These are phyloP conservation scores for Tolypocladium capitatum DNA, from an alignment of 2,329 filamentous ascomycete species.

Conservation along the genomic window DNA sequence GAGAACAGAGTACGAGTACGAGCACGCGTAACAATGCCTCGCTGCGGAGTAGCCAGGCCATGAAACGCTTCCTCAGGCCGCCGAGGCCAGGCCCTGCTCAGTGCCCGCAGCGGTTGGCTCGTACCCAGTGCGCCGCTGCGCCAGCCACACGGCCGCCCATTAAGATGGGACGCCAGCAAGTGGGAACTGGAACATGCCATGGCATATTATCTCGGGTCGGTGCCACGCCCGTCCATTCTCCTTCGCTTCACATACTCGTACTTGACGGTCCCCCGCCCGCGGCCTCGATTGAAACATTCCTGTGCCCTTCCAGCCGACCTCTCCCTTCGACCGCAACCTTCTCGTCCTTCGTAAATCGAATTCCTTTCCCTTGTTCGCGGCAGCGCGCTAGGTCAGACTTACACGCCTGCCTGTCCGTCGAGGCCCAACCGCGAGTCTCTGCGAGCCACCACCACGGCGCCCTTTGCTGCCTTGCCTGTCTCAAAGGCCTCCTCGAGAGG, in stretches of 20 bases:
- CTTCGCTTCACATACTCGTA: not conserved
- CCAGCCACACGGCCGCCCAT: not conserved
- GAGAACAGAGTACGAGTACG: no score
- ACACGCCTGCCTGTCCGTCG: conserved; percentile 2
- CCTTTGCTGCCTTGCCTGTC: not conserved
- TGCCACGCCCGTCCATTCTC: conserved; percentile 2
- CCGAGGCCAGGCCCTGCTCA: no score
- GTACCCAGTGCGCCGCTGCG: conserved; percentile 4
- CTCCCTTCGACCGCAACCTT: conserved; percentile 2
- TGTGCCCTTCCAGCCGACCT: conserved; percentile 3
- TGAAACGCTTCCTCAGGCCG: no score
- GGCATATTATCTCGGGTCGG: not conserved
- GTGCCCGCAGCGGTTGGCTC: no score
- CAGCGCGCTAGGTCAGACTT: conserved; percentile 1
- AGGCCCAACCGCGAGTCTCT: not conserved
- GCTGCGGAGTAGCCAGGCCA: no score
- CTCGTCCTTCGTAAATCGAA: conserved; percentile 5
- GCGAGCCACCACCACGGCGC: not conserved
- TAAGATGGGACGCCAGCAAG: not conserved
- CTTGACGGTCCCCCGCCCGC: not conserved
- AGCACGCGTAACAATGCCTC: no score
- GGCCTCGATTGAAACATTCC: conserved; percentile 5
- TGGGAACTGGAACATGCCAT: conserved; percentile 3
- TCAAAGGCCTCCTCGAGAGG: not conserved
- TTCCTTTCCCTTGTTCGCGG: conserved; percentile 6